Conservation (phyloP, 2,329 filamentous ascomycete species). For the Colletotrichum falcatum region DNA sequence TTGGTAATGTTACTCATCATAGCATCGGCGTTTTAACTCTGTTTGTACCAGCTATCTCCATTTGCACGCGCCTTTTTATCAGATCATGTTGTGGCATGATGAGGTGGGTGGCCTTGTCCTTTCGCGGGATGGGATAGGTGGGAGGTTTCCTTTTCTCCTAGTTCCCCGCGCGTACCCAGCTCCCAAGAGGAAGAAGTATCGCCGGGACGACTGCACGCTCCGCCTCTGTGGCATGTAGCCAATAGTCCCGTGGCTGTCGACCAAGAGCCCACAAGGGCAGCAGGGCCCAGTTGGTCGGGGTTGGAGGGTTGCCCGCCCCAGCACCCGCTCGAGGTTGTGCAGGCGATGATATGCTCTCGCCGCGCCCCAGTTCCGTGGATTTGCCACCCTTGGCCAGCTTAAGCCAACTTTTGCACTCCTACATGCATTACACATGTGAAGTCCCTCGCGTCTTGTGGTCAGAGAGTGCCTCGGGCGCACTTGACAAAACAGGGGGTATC, state of each 20-base stretch:
- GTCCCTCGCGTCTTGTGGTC: too few species aligned
- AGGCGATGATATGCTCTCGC: not conserved
- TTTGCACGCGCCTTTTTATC: not conserved
- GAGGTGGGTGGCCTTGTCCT: too few species aligned
- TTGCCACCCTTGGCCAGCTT: not conserved
- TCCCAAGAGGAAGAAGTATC: not conserved
- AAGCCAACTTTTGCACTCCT: not conserved
- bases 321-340: not conserved
- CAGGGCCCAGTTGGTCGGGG: not conserved
- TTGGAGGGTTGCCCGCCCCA: not conserved
- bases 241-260: not conserved
- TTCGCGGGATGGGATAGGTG: not conserved
- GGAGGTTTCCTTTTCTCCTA: too few species aligned
- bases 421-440: not conserved
- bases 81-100: not conserved
- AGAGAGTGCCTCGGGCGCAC: not conserved
- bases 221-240: not conserved
- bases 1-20: constrained; percentile 37
- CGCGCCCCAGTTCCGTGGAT: not conserved
- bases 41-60: constrained; percentile 5
- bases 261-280: not conserved
- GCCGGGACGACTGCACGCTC: not conserved
- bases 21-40: constrained; percentile 39
- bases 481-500: not conserved
- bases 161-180: too few species aligned